Conservation (phyloP, 2,329 filamentous ascomycete genomes). For the Penicillium sp. region DNA sequence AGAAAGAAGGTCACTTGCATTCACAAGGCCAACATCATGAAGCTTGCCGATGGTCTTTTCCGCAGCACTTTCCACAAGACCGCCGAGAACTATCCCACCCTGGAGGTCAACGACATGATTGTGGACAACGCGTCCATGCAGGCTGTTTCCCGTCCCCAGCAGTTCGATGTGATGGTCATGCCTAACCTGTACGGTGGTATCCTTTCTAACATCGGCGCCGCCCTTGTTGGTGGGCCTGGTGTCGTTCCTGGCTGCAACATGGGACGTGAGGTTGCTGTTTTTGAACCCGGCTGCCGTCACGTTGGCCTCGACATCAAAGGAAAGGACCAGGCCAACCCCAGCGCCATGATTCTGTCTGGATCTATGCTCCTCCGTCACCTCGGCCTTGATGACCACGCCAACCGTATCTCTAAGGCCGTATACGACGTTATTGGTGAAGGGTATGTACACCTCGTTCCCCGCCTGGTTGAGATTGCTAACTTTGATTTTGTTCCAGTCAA, state of each 20-base stretch:
- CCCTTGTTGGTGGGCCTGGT: constrained; percentile 93
- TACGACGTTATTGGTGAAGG: constrained; percentile 86
- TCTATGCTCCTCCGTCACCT: constrained; percentile 98
- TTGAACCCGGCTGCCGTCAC: constrained; percentile 98
- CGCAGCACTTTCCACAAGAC: constrained; percentile 94
- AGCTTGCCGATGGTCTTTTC: constrained; percentile 98
- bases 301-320: constrained; percentile 99
- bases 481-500: constrained; percentile 60
- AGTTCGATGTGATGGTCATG: constrained; percentile 99
- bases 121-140: constrained; percentile 99
- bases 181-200: constrained; percentile 99
- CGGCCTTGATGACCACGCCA: constrained; percentile 96
- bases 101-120: constrained; percentile 99
- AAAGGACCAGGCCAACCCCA: constrained; percentile 99
- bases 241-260: constrained; percentile 99
- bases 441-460: constrained; percentile 58
- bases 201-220: constrained; percentile 97
- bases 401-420: constrained; percentile 87
- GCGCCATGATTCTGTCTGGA: constrained; percentile 89
- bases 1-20: constrained; percentile 99
- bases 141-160: constrained; percentile 92
- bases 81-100: constrained; percentile 91
- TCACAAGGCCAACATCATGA: constrained; percentile 99
- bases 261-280: constrained; percentile 96
- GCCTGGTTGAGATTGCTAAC: constrained; percentile 44